phyloP scores from a whole-genome alignment of 495 filamentous ascomycete genomes.

The Clavariopsis aquatica region DNA sequence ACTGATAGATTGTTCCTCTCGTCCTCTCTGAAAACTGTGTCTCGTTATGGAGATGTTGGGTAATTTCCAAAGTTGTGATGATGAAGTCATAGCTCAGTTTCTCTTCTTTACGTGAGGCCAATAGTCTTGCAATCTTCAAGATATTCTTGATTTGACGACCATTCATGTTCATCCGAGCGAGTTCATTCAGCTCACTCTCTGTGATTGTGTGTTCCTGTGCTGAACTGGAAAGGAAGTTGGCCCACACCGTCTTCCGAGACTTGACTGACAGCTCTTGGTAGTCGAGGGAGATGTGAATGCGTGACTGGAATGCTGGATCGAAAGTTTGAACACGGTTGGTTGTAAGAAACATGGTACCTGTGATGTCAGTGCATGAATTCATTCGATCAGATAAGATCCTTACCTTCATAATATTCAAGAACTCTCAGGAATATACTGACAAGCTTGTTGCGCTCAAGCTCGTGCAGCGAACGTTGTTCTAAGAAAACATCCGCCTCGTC shows the following conservation, averaged over 20 bases:
- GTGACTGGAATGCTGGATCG: constrained; percentile 47
- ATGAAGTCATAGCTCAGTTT: constrained; percentile 50
- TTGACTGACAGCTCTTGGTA: constrained; percentile 45
- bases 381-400: constrained; percentile 33
- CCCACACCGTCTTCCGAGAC: constrained; percentile 48
- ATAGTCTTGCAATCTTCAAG: constrained; percentile 57
- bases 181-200: constrained; percentile 47
- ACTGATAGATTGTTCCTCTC: constrained; percentile 25
- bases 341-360: constrained; percentile 42
- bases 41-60: constrained; percentile 46
- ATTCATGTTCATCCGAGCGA: constrained; percentile 56
- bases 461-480: constrained; percentile 48
- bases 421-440: constrained; percentile 54
- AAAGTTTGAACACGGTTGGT: constrained; percentile 47
- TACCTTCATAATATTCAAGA: constrained; percentile 61
- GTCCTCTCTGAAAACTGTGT: constrained; percentile 31
- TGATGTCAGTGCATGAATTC: constrained; percentile 48
- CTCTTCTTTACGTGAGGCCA: constrained; percentile 46
- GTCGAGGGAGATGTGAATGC: constrained; percentile 49
- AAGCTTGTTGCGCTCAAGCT: constrained; percentile 48
- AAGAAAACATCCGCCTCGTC: constrained; percentile 73
- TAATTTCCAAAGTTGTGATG: constrained; percentile 51
- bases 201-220: constrained; percentile 43
- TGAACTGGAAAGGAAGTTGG: constrained; percentile 46
- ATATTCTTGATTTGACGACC: constrained; percentile 68